Evolutionary conservation across 257 asterid genomes (phyloP).

Genomic region (Sherardia arvensis): DNA sequence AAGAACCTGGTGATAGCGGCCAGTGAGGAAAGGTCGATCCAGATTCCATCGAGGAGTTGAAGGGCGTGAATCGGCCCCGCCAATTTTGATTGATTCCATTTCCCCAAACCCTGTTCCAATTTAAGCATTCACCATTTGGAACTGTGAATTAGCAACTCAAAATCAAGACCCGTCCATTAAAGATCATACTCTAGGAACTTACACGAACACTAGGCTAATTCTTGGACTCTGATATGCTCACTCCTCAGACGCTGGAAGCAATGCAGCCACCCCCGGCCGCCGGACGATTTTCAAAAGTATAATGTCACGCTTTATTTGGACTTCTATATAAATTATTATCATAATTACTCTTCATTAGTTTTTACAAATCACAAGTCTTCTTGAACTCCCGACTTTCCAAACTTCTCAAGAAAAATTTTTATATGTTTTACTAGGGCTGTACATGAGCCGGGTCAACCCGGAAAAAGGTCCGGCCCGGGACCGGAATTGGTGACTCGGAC

Average conservation of each 20-base stretch:
- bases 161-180: not conserved
- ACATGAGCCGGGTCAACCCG: too few species aligned
- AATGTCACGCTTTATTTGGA: not conserved
- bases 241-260: not conserved
- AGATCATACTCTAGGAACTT: not conserved
- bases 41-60: slow-evolving; percentile 68
- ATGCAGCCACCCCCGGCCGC: not conserved
- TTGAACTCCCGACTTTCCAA: too few species aligned
- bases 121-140: not conserved
- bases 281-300: slow-evolving; percentile 5
- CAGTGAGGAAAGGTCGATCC: slow-evolving; percentile 74
- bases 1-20: slow-evolving; percentile 57
- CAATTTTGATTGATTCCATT: slow-evolving; percentile 37
- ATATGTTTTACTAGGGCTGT: too few species aligned
- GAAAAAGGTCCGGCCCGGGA: too few species aligned
- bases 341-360: too few species aligned
- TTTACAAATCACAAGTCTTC: too few species aligned
- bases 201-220: not conserved
- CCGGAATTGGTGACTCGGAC: too few species aligned
- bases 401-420: too few species aligned
- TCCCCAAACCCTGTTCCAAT: not conserved
- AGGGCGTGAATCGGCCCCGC: slow-evolving; percentile 24
- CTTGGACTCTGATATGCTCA: not conserved
- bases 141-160: not conserved
- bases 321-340: too few species aligned